These are phyloP conservation scores for Trypanosomatidae sp. DNA, from an alignment of 208 protist genomes.

Conservation along the genomic window DNA sequence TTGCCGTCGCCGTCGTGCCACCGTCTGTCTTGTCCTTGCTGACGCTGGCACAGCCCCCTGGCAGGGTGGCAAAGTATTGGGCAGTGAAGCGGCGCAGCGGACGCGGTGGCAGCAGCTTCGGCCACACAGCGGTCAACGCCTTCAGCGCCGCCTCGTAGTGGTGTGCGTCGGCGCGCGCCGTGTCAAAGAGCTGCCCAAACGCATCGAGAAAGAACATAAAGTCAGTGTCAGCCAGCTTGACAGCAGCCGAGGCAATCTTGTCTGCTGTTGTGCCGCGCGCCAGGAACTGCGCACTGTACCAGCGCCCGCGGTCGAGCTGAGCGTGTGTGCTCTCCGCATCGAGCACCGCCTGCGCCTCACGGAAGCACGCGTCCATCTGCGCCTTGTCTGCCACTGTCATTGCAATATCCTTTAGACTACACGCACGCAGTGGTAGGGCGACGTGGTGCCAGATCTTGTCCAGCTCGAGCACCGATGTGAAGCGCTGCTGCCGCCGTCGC, in stretches of 20 bases:
- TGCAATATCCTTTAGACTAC: conserved; percentile 83
- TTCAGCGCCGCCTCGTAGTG: conserved; percentile 87
- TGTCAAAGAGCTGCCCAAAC: conserved; percentile 85
- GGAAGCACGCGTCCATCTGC: conserved; percentile 69
- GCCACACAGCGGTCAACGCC: conserved; percentile 76
- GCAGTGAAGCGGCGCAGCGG: conserved; percentile 80
- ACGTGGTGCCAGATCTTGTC: conserved; percentile 71
- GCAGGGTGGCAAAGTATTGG: conserved; percentile 87
- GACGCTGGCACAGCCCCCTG: conserved; percentile 8
- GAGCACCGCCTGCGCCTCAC: conserved; percentile 64
- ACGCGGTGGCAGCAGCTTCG: conserved; percentile 70
- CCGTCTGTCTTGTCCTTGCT: background rate
- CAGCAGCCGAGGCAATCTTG: conserved; percentile 76
- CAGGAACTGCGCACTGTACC: conserved; percentile 84
- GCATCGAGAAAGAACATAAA: conserved; percentile 88
- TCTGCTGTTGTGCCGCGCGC: conserved; percentile 76
- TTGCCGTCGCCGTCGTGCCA: background rate
- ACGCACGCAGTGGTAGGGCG: conserved; percentile 47
- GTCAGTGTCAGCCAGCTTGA: conserved; percentile 83
- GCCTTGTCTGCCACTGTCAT: conserved; percentile 55
- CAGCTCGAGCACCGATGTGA: conserved; percentile 42
- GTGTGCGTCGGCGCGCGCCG: conserved; percentile 77
- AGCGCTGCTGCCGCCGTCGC: conserved; percentile 1
- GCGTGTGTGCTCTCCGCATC: conserved; percentile 38
- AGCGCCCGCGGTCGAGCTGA: conserved; percentile 60